phyloP scores from a whole-genome alignment of 345 rosid genomes.

The Ceriops zippeliana region DNA sequence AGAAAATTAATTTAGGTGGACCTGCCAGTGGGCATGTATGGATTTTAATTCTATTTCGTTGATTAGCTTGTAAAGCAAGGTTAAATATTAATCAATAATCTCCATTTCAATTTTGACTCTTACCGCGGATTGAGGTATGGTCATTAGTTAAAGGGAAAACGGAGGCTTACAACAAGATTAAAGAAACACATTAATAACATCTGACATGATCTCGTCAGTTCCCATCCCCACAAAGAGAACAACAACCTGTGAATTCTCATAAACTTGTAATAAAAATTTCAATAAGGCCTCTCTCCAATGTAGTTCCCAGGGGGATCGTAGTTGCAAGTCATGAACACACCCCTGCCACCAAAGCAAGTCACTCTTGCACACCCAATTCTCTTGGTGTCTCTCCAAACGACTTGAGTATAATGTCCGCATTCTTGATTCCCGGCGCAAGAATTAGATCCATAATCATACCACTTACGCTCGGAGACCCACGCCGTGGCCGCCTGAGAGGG shows the following conservation, averaged over 20 bases:
- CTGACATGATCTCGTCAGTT: not conserved
- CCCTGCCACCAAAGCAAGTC: constrained; percentile 44
- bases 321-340: constrained; percentile 84
- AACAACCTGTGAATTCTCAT: not conserved
- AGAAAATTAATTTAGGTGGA: too few relatives aligned
- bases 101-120: too few relatives aligned
- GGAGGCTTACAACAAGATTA: too few relatives aligned
- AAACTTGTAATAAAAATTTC: constrained; percentile 8
- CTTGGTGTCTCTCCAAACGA: constrained; percentile 62
- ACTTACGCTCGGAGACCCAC: constrained; percentile 65
- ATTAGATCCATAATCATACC: constrained; percentile 53
- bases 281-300: constrained; percentile 83
- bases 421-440: constrained; percentile 47
- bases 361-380: constrained; percentile 72
- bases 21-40: too few relatives aligned
- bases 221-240: not conserved
- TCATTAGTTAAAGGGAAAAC: too few relatives aligned
- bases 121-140: too few relatives aligned
- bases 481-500: constrained; percentile 60
- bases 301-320: constrained; percentile 96
- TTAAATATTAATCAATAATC: too few relatives aligned
- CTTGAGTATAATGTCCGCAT: constrained; percentile 94
- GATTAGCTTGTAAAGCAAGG: too few relatives aligned
- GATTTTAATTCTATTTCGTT: too few relatives aligned
- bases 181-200: not conserved